Conservation (phyloP, 345 rosid genomes). For the Brassica carinata region DNA sequence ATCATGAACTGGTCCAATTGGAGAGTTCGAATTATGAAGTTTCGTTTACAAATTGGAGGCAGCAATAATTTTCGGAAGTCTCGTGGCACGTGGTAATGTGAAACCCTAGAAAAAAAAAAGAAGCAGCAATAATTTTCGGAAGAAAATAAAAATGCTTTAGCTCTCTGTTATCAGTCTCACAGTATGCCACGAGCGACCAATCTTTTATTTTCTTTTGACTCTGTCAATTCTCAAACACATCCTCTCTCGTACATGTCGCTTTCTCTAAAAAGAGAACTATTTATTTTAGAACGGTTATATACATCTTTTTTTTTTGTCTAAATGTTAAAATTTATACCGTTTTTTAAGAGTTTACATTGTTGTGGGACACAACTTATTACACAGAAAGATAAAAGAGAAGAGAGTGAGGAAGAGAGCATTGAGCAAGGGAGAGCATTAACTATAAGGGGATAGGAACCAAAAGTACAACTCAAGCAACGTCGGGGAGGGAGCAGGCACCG, state of each 20-base stretch:
- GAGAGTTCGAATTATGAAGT: not conserved
- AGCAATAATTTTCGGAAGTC: too few species aligned
- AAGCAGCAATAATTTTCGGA: slow-evolving; percentile 26
- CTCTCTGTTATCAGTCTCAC: slow-evolving; percentile 1
- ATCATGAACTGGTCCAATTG: not conserved
- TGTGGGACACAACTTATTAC: too few species aligned
- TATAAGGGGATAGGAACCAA: too few species aligned
- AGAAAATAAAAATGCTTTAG: not conserved
- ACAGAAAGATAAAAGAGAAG: too few species aligned
- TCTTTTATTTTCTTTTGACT: slow-evolving; percentile 35
- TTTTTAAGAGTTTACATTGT: too few species aligned
- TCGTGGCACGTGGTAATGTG: slow-evolving; percentile 34
- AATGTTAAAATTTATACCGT: too few species aligned
- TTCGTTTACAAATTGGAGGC: not conserved
- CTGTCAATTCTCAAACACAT: not conserved
- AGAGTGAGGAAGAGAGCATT: too few species aligned
- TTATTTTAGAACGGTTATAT: too few species aligned
- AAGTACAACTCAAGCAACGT: too few species aligned
- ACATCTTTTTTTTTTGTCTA: too few species aligned
- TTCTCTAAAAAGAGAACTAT: slow-evolving; percentile 53
- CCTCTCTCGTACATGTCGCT: slow-evolving; percentile 44
- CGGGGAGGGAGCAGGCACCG: too few species aligned
- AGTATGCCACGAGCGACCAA: slow-evolving; percentile 36
- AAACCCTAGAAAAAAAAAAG: slow-evolving; percentile 32
- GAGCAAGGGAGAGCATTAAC: too few species aligned